Evolutionary conservation across 2,329 filamentous ascomycete species (phyloP), one percentile per base, ranked within the genome.

Genomic region (Salinomyces thailandicus): DNA sequence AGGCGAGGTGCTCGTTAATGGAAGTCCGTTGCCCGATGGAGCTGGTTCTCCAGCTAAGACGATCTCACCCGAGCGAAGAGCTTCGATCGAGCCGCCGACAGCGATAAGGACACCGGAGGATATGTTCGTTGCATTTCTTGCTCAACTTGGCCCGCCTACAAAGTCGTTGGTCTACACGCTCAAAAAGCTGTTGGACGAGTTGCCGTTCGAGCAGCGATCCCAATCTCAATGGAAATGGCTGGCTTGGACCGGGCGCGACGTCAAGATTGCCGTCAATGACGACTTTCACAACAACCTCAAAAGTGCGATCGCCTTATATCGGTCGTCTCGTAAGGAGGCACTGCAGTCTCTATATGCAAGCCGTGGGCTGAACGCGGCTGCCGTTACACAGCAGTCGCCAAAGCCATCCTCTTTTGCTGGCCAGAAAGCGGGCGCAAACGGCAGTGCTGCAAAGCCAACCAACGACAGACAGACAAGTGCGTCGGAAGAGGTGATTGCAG

Each of bases 131-230:
- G 71, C 87, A 4, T 98, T 96, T 59, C 94, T 98, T 41, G 69
- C 73, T 14, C 77, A 91, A 47, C 68, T 98, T 15, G 91, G 91
- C 0, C 91, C 91, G 1, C 91, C 89, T 0, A 93, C 95, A 78
- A 93, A 94, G 59, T 95, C 89, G 0, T 65, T 98, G n/a, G 85
- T 85, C 2, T 91, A 82, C 50, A 96, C 91, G 0, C 62, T 98
- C 26, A 85, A 85, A 8, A 81, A 93, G 54, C 86, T 93, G 7
- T 73, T 98, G 5, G 79, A 85, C 36, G 86, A 94, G 43, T 72
- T 93, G 1, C 85, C 87, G 0, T 96, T 93, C 59, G 77, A 36
- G 18, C 37, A 35, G 26, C 40, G 31, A 77, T 4, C 24, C 18
- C 33, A 19, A 12, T 34, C 29, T 14, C 33, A 29, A 17, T 22